These are phyloP conservation scores for Atalantia buxifolia DNA, from an alignment of 345 rosid genomes.

Conservation along the genomic window DNA sequence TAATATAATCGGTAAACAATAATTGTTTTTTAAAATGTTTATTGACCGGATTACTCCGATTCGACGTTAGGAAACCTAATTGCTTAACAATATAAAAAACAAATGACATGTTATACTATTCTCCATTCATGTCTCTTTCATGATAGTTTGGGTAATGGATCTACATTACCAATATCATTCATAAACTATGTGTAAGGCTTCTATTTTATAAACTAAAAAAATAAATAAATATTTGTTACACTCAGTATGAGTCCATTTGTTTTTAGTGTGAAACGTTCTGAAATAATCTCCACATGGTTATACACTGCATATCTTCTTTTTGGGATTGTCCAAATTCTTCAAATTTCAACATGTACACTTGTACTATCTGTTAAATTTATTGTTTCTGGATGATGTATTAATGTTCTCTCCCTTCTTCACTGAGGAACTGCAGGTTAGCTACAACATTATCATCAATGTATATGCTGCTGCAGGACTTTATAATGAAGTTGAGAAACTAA, in stretches of 20 bases:
- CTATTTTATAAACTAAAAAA: background rate
- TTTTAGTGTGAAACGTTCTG: background rate
- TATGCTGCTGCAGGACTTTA: slow-evolving; percentile 46
- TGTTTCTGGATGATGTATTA: background rate
- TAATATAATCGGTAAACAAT: background rate
- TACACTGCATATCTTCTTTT: background rate
- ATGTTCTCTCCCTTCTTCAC: slow-evolving; percentile 3
- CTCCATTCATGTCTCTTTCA: background rate
- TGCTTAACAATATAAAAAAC: background rate
- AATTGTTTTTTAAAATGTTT: background rate
- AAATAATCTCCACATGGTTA: background rate
- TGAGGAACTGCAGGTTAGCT: slow-evolving; percentile 56
- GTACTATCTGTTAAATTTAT: background rate
- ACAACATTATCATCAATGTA: slow-evolving; percentile 57
- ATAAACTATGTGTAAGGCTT: background rate
- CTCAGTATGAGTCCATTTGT: background rate
- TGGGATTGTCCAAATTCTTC: background rate
- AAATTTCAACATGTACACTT: background rate
- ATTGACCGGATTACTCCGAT: background rate
- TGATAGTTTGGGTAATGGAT: background rate
- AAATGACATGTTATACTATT: background rate
- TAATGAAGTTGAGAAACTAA: slow-evolving; percentile 47
- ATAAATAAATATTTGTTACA: background rate
- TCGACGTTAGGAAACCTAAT: background rate
- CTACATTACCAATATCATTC: background rate